A percentile compares a stretch with the other conserved stretches of the same genome.
Conservation (phyloP, 805 yeast species). For the Suhomyces sp. region DNA sequence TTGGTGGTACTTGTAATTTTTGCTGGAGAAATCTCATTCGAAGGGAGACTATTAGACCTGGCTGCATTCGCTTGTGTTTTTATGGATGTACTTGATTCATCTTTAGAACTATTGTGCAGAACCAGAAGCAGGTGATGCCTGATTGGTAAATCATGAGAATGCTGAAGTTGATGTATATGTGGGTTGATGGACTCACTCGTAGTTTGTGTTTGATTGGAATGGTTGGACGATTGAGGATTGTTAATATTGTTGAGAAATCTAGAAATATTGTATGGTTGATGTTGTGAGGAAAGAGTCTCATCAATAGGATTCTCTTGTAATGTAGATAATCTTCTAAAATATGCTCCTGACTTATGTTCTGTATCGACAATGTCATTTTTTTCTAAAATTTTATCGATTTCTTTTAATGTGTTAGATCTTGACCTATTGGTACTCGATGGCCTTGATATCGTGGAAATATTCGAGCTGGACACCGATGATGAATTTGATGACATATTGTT, state of each 20-base stretch:
- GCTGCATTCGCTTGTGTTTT: constrained; percentile 4
- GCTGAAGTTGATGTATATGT: not conserved
- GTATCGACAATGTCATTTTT: constrained; percentile 39
- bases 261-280: not conserved
- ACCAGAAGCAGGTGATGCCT: constrained; percentile 8
- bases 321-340: constrained; percentile 63
- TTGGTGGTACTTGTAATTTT: constrained; percentile 8
- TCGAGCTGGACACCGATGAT: constrained; percentile 4
- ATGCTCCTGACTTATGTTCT: constrained; percentile 58
- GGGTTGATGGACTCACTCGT: too few relatives aligned
- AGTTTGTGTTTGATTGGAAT: not conserved
- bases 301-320: constrained; percentile 51
- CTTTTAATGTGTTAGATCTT: constrained; percentile 37
- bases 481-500: constrained; percentile 3
- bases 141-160: constrained; percentile 3
- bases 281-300: constrained; percentile 14
- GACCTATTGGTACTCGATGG: constrained; percentile 22
- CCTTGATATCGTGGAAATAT: constrained; percentile 9
- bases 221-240: not conserved
- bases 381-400: constrained; percentile 36
- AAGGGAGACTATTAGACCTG: constrained; percentile 6
- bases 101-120: constrained; percentile 3
- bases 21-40: constrained; percentile 13
- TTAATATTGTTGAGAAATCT: not conserved
- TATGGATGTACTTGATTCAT: not conserved